A percentile compares a stretch with the other conserved stretches of the same genome.
phyloP scores from a whole-genome alignment of 2,329 filamentous ascomycete genomes.

The Blumeria graminis region DNA sequence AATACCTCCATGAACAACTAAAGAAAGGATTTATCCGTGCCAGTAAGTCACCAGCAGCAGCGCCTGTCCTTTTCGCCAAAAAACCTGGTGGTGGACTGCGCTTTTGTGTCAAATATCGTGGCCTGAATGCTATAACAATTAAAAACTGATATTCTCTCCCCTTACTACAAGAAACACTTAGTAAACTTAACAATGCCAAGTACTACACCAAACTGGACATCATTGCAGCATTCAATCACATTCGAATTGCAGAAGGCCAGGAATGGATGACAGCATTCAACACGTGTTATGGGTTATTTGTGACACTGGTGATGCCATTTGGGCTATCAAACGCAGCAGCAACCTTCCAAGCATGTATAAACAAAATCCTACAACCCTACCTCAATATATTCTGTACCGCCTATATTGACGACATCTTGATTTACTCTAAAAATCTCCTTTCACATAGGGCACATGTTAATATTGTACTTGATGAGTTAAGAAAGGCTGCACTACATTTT shows the following conservation, averaged over 20 bases:
- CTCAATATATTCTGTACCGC: too few relatives aligned
- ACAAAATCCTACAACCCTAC: too few relatives aligned
- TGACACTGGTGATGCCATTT: slow-evolving; percentile 1
- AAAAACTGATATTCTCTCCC: too few relatives aligned
- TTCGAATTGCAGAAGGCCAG: neutral
- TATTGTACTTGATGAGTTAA: neutral
- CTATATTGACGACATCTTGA: neutral
- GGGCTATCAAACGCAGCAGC: neutral
- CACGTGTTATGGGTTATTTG: neutral
- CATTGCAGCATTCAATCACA: neutral
- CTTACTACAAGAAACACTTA: too few relatives aligned
- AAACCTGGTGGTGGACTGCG: too few relatives aligned
- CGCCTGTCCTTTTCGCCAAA: too few relatives aligned
- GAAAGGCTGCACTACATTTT: neutral
- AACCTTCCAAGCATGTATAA: neutral
- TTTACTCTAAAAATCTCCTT: neutral
- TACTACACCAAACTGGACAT: neutral
- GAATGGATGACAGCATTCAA: neutral
- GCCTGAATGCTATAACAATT: too few relatives aligned
- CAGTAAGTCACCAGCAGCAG: too few relatives aligned
- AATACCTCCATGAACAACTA: neutral
- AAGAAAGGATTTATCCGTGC: neutral
- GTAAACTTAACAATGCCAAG: neutral
- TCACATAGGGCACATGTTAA: too few relatives aligned
- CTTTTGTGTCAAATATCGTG: too few relatives aligned